Base-by-base conservation (phyloP, 1,284 basidiomycete species). In the Puccinia triticina region DNA sequence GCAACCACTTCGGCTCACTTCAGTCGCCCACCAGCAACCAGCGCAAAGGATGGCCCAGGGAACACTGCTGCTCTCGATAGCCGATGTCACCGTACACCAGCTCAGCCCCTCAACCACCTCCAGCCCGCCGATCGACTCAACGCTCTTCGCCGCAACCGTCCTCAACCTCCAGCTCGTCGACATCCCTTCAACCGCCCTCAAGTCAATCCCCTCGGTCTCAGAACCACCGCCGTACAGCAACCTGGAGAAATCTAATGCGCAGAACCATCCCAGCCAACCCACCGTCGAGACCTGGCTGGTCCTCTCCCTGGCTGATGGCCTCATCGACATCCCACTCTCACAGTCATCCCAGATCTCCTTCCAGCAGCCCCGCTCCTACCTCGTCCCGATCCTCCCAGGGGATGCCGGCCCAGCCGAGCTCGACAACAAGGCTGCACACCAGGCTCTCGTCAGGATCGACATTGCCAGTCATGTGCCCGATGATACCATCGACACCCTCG, bases 291-390 rank as follows among this genome's bases (percentile, higher is more conserved):
- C 80, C 37, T 82, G 59, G 37, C 72, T 82, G 10, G 61, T 82
- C n/a, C 57, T 82, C 57, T 82, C 80, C 18, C 14, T 82, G 34
- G 67, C 67, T 21, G 26, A 74, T 53, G 80, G 69, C 12, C 48
- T 76, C n/a, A 82, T 82, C 18, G 80, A 82, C 12, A 75, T 82
- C 48, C 80, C 80, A 37, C 37, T 82, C 57, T 75, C 61, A 11
- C 43, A 40, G 21, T 18, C 55, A 29, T 34, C 59, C 29, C 18
- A 16, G n/a, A 69, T 82, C 32, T 40, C 46, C 29, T 82, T 64
- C 40, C 53, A 43, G 21, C 37, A 72, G 2, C 72, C 80, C 23
- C 34, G 61, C 21, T 66, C 61, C 59, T 82, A 82, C 29, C 34
- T 67, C 32, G 66, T 76, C 26, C 61, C 57, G 10, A 67, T 82